A percentile compares a stretch with the other conserved stretches of the same genome.
phyloP scores from a whole-genome alignment of 805 yeast species.

The Wickerhamomyces bovis region DNA sequence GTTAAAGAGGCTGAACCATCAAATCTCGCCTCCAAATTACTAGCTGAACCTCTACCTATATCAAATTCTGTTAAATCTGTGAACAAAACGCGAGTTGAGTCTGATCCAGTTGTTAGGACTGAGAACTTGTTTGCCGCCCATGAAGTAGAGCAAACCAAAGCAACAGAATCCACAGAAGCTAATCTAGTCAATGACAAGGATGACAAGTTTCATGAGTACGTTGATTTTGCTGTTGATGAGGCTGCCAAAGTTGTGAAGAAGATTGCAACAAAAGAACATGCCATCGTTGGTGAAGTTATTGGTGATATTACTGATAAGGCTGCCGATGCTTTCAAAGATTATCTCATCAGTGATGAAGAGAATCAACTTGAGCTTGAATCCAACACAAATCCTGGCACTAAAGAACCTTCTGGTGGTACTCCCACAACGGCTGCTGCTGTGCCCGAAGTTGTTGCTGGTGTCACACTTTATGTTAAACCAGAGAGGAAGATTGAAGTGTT shows the following conservation, averaged over 20 bases:
- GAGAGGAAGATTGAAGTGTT: background rate
- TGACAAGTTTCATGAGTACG: background rate
- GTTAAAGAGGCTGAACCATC: background rate
- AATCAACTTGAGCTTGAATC: background rate
- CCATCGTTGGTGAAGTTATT: background rate
- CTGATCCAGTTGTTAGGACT: background rate
- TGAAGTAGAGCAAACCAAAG: background rate
- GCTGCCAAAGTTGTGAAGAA: background rate
- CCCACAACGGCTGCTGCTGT: no score
- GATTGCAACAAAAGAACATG: background rate
- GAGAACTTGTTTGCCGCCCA: background rate
- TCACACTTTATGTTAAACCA: background rate
- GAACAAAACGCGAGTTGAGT: background rate
- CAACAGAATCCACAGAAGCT: background rate
- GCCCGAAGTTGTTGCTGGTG: background rate
- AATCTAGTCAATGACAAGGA: background rate
- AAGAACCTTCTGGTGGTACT: no score
- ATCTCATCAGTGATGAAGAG: background rate
- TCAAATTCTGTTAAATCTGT: background rate
- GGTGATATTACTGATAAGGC: background rate
- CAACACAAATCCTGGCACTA: background rate
- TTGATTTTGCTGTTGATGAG: background rate
- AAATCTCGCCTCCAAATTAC: no score
- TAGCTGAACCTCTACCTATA: background rate
- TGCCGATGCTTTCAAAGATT: background rate